Conservation (phyloP, 192 early-diverging fungal species). For the Haplosporangium gracile region DNA sequence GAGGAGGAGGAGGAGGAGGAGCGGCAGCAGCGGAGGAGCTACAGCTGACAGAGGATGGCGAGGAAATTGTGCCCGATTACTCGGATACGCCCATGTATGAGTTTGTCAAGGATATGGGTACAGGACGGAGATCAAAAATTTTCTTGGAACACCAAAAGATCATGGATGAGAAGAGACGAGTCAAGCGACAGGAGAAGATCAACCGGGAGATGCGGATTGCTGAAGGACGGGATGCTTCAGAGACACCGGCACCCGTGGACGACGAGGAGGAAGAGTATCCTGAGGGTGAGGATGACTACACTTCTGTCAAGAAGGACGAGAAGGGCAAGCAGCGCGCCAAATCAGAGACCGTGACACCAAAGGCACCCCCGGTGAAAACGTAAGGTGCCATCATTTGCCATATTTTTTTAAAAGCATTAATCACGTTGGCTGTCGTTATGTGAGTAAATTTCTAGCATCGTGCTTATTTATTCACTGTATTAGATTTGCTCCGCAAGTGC, state of each 20-base stretch:
- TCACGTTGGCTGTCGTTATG: background rate
- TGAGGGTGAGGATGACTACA: background rate
- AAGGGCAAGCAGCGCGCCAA: slow-evolving; percentile 22
- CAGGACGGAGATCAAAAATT: slow-evolving; percentile 27
- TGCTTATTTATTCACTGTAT: background rate
- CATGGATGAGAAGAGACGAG: slow-evolving; percentile 21
- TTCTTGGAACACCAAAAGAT: slow-evolving; percentile 33
- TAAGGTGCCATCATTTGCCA: slow-evolving; percentile 5
- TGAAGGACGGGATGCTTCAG: slow-evolving; percentile 26
- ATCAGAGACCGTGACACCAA: background rate
- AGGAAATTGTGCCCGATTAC: slow-evolving; percentile 40
- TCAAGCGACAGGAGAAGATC: slow-evolving; percentile 21
- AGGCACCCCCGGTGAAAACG: slow-evolving; percentile 22
- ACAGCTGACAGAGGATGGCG: slow-evolving; percentile 13
- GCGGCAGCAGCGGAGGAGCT: background rate
- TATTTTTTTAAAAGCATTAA: too few relatives aligned
- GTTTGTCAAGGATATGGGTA: slow-evolving; percentile 46
- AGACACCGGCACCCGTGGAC: background rate
- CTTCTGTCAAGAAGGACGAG: background rate
- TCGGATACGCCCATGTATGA: slow-evolving; percentile 48
- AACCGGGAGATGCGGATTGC: slow-evolving; percentile 7
- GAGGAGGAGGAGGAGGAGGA: background rate
- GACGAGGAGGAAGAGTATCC: slow-evolving; percentile 10
- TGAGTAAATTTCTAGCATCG: background rate
- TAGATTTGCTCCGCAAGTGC: slow-evolving; percentile 54